Evolutionary conservation across 108 stramenopile genomes (phyloP).

Genomic region (Stephanodiscus minutulus): DNA sequence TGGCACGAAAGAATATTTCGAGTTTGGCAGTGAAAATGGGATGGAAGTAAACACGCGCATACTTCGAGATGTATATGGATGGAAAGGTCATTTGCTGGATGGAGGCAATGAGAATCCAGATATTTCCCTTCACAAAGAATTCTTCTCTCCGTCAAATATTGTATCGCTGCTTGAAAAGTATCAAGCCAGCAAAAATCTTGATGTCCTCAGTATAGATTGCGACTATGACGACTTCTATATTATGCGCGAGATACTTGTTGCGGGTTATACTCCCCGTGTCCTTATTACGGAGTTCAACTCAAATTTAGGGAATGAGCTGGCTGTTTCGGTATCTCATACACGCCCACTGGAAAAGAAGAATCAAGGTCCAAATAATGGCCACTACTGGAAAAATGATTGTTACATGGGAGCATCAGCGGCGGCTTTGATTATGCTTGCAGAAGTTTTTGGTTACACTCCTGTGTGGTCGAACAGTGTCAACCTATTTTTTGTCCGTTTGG

Average conservation of each 20-base stretch:
- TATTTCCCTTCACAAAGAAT: constrained; percentile 28
- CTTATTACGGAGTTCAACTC: constrained; percentile 17
- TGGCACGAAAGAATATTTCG: constrained; percentile 29
- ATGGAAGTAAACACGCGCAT: constrained; percentile 1
- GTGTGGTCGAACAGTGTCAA: constrained; percentile 3
- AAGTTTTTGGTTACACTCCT: constrained; percentile 14
- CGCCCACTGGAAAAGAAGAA: constrained; percentile 5
- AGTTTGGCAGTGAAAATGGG: constrained; percentile 14
- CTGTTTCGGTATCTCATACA: background rate
- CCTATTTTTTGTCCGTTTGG: background rate
- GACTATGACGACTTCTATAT: constrained; percentile 25
- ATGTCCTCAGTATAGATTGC: constrained; percentile 14
- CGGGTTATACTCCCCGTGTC: constrained; percentile 20
- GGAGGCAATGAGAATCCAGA: constrained; percentile 15
- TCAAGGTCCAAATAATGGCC: background rate
- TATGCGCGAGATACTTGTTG: constrained; percentile 12
- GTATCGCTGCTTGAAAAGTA: constrained; percentile 19
- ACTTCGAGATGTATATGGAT: constrained; percentile 17
- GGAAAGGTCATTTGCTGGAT: constrained; percentile 18
- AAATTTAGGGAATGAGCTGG: constrained; percentile 17
- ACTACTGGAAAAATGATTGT: background rate
- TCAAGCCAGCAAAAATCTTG: background rate
- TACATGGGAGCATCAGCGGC: constrained; percentile 6
- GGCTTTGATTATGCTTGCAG: background rate
- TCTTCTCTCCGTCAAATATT: constrained; percentile 19